A percentile compares a stretch with the other conserved stretches of the same genome.
Evolutionary conservation across 1,284 basidiomycete species (phyloP).

Genomic region (Uromyces viciae-fabae): DNA sequence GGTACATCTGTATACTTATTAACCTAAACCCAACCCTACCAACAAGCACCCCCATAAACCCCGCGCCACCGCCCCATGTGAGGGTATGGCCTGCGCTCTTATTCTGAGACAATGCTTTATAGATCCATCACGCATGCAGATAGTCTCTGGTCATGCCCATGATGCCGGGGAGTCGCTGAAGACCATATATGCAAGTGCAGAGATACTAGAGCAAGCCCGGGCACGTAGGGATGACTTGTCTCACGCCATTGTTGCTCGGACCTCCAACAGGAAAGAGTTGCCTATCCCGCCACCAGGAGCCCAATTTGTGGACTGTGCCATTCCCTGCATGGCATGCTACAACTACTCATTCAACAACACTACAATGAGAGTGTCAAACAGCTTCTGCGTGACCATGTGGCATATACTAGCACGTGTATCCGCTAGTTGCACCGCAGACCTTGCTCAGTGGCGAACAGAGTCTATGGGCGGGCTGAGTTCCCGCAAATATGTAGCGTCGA

Average conservation of each 20-base stretch:
- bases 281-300: neutral
- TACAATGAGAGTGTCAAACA: neutral
- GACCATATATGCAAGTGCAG: neutral
- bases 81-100: too few species aligned
- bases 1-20: too few species aligned
- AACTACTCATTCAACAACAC: neutral
- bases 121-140: too few species aligned
- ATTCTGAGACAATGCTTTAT: too few species aligned
- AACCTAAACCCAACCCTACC: too few species aligned
- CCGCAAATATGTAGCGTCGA: too few species aligned
- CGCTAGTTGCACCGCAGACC: neutral
- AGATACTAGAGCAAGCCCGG: neutral
- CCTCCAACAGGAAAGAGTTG: neutral
- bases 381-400: neutral
- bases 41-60: too few species aligned
- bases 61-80: too few species aligned
- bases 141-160: too few species aligned
- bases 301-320: constrained; percentile 8
- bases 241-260: neutral
- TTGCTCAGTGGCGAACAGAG: neutral
- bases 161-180: too few species aligned
- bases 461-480: neutral
- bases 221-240: neutral
- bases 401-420: constrained; percentile 1
- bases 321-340: constrained; percentile 6